These are phyloP conservation scores for Pyracantha coccinea DNA, from an alignment of 331 rosid species.

Conservation along the genomic window DNA sequence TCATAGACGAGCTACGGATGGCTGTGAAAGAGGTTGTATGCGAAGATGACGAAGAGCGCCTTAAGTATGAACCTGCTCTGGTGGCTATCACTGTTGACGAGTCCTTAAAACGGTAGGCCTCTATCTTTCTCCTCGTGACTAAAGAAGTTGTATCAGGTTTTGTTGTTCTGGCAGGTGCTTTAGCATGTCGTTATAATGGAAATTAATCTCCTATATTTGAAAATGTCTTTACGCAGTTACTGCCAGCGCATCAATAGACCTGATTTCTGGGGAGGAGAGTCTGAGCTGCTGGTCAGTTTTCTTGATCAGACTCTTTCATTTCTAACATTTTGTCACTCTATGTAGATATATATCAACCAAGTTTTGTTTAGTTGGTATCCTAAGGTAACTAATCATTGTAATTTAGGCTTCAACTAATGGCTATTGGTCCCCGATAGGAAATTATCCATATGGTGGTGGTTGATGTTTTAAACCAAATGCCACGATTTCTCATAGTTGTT, in stretches of 20 bases:
- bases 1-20: constrained; percentile 75
- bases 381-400: neutral
- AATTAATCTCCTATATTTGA: constrained; percentile 1
- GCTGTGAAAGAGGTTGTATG: constrained; percentile 88
- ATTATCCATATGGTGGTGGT: neutral
- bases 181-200: neutral
- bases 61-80: constrained; percentile 66
- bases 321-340: neutral
- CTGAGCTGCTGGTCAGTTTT: constrained; percentile 79
- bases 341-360: neutral
- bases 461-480: neutral
- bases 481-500: neutral
- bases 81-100: constrained; percentile 86
- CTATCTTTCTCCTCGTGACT: neutral
- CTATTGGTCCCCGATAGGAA: neutral
- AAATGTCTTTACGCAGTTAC: constrained; percentile 47
- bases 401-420: neutral
- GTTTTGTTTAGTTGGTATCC: neutral
- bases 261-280: constrained; percentile 98
- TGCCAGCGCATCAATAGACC: constrained; percentile 73
- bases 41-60: constrained; percentile 49
- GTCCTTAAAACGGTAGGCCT: constrained; percentile 57
- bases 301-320: neutral
- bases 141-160: constrained; percentile 6
- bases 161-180: neutral